Evolutionary conservation across 2,329 filamentous ascomycete species (phyloP).

Genomic region (Paecilomyces sp.): DNA sequence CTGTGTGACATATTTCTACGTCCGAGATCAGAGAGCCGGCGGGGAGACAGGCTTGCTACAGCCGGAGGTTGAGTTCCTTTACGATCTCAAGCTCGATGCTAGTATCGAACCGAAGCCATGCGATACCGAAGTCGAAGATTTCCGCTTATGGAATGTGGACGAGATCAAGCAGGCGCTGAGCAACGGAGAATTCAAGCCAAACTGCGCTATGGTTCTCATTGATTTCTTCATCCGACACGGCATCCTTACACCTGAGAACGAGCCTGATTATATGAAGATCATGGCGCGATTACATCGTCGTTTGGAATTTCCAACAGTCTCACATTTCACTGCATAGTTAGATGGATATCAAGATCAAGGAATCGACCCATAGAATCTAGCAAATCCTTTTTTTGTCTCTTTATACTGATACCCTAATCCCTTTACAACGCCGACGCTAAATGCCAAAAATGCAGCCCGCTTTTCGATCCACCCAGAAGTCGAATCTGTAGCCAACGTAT

Average conservation of each 20-base stretch:
- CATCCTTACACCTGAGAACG: constrained; percentile 70
- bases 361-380: not conserved
- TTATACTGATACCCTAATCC: constrained; percentile 4
- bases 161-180: constrained; percentile 65
- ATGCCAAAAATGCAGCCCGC: constrained; percentile 12
- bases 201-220: constrained; percentile 74
- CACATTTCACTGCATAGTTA: constrained; percentile 13
- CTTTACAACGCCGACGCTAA: constrained; percentile 34
- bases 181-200: constrained; percentile 79
- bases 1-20: constrained; percentile 75
- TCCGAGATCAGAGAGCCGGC: constrained; percentile 67
- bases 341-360: not conserved
- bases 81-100: constrained; percentile 70
- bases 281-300: constrained; percentile 66
- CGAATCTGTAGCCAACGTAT: constrained; percentile 3
- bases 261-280: constrained; percentile 72
- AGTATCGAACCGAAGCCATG: constrained; percentile 66
- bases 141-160: constrained; percentile 69
- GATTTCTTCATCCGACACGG: constrained; percentile 88
- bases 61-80: constrained; percentile 87
- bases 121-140: constrained; percentile 84
- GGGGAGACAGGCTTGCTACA: constrained; percentile 78
- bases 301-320: constrained; percentile 70
- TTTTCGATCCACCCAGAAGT: constrained; percentile 2
- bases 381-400: constrained; percentile 21